Percentiles rank a stretch among this genome's conserved stretches.
Conservation (phyloP, 164 flowering plant genomes). For the Macadamia integrifolia region DNA sequence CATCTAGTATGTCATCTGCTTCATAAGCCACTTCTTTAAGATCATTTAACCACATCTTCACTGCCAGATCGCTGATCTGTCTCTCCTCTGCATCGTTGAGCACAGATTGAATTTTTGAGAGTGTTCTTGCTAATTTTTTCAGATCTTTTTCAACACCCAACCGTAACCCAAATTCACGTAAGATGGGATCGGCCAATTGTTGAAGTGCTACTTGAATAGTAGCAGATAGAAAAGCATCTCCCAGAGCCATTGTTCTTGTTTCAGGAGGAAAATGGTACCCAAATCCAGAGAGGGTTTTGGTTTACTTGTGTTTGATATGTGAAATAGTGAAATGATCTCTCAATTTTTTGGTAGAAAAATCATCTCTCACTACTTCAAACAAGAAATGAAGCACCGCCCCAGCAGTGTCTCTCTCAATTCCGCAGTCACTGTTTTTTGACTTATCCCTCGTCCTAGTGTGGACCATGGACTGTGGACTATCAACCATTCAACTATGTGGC, state of each 20-base stretch:
- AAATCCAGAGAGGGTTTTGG: too few relatives aligned
- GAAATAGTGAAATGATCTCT: too few relatives aligned
- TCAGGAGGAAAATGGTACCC: too few relatives aligned
- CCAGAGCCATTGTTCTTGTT: not conserved
- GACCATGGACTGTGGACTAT: too few relatives aligned
- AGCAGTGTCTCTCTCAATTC: too few relatives aligned
- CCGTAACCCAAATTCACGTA: not conserved
- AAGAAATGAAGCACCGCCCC: too few relatives aligned
- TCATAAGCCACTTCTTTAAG: constrained; percentile 13
- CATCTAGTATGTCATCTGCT: constrained; percentile 13
- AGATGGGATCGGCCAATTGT: constrained; percentile 1
- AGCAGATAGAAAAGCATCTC: constrained; percentile 7
- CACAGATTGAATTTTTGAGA: not conserved
- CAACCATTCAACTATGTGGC: too few relatives aligned
- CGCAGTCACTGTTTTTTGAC: too few relatives aligned
- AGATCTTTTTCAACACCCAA: not conserved
- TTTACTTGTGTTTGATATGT: too few relatives aligned
- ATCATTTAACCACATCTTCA: constrained; percentile 11
- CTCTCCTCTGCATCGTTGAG: constrained; percentile 11
- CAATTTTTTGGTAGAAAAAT: too few relatives aligned
- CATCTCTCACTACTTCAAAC: too few relatives aligned
- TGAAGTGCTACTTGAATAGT: not conserved
- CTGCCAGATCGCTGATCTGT: not conserved
- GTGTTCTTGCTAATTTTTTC: not conserved
- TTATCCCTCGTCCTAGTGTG: too few relatives aligned